Conservation (phyloP, 2,329 filamentous ascomycete species). For the Talaromyces islandicus region DNA sequence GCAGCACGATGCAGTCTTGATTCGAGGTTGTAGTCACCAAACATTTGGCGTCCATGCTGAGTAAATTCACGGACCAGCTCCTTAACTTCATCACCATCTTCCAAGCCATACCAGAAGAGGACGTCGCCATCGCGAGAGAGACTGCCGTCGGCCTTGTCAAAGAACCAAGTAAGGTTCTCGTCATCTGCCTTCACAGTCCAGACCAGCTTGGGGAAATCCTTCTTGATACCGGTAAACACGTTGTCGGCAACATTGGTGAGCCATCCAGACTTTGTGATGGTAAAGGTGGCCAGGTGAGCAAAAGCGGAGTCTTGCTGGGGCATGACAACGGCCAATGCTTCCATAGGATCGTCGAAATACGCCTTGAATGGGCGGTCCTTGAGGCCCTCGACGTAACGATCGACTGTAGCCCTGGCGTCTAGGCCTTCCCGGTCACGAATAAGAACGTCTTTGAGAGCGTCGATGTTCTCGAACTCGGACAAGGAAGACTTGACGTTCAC, state of each 20-base stretch:
- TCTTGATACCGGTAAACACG: slow-evolving; percentile 87
- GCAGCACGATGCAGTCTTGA: slow-evolving; percentile 75
- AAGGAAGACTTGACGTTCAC: slow-evolving; percentile 67
- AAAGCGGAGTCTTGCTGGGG: slow-evolving; percentile 60
- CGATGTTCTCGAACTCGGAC: slow-evolving; percentile 67
- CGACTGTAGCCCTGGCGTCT: slow-evolving; percentile 75
- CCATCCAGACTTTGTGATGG: slow-evolving; percentile 92
- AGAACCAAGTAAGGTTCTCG: slow-evolving; percentile 97
- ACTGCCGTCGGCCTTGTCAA: slow-evolving; percentile 92
- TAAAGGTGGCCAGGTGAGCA: slow-evolving; percentile 82
- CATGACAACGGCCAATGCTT: slow-evolving; percentile 82
- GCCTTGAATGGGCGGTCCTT: slow-evolving; percentile 76
- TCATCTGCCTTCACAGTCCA: slow-evolving; percentile 97
- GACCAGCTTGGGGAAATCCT: slow-evolving; percentile 82
- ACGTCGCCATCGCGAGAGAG: slow-evolving; percentile 80
- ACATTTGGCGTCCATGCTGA: slow-evolving; percentile 75
- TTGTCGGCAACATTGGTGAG: slow-evolving; percentile 92
- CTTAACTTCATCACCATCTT: slow-evolving; percentile 73
- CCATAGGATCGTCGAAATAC: slow-evolving; percentile 92
- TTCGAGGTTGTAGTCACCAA: slow-evolving; percentile 83
- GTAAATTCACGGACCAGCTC: slow-evolving; percentile 81
- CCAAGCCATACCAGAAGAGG: slow-evolving; percentile 93
- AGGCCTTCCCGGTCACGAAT: slow-evolving; percentile 75
- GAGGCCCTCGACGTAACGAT: slow-evolving; percentile 77
- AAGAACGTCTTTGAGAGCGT: slow-evolving; percentile 74